Conservation (phyloP, 495 filamentous ascomycete genomes). For the Tuber brumale region DNA sequence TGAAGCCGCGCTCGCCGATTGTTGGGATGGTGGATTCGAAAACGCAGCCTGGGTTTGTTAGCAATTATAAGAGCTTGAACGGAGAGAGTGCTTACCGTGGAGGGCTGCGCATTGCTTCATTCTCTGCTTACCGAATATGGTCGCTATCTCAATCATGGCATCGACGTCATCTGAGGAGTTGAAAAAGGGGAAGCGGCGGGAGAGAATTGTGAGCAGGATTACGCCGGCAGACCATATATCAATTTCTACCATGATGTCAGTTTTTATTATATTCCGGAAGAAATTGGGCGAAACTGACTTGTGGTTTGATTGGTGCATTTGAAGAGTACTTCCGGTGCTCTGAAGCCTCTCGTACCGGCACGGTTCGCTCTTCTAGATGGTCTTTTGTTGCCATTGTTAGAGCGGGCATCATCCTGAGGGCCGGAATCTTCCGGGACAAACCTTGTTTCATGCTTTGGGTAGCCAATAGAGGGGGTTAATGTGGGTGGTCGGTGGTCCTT, state of each 20-base stretch:
- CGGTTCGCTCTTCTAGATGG: conserved; percentile 84
- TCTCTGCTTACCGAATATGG: conserved; percentile 76
- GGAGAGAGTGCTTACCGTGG: conserved; percentile 54
- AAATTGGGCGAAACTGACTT: conserved; percentile 42
- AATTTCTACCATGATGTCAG: conserved; percentile 51
- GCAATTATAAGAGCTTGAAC: not conserved
- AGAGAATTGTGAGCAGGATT: conserved; percentile 83
- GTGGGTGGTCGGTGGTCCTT: conserved; percentile 45
- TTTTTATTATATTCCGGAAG: not conserved
- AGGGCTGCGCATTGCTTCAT: conserved; percentile 78
- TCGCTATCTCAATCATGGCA: conserved; percentile 92
- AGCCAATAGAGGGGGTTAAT: conserved; percentile 55
- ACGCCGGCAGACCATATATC: conserved; percentile 97
- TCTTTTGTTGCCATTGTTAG: conserved; percentile 47
- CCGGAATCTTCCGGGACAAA: not conserved
- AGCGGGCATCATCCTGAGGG: not conserved
- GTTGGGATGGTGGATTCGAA: conserved; percentile 90
- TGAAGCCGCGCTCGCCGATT: conserved; percentile 74
- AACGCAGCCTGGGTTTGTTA: conserved; percentile 47
- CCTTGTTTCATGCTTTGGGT: conserved; percentile 66
- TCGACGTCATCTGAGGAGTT: conserved; percentile 95
- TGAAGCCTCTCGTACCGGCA: conserved; percentile 92
- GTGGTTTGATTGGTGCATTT: conserved; percentile 97
- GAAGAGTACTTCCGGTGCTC: conserved; percentile 91
- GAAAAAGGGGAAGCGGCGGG: conserved; percentile 92